These are phyloP conservation scores for Tricladium varicosporioides DNA, from an alignment of 2,329 filamentous ascomycete species.

Conservation along the genomic window DNA sequence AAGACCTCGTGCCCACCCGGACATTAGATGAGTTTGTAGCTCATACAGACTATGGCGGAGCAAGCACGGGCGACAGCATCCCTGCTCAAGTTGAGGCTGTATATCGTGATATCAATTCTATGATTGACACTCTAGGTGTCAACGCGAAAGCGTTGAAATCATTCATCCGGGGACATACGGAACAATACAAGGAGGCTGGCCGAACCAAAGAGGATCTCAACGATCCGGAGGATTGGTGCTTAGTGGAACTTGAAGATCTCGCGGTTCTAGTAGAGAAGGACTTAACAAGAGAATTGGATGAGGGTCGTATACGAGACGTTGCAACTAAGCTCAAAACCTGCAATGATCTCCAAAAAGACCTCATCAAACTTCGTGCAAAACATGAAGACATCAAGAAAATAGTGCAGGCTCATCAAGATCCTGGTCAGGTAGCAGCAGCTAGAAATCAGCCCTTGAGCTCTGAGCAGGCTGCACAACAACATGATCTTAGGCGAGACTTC, in stretches of 20 bases:
- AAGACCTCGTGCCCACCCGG: slow-evolving; percentile 59
- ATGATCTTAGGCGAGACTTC: slow-evolving; percentile 75
- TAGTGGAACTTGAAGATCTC: slow-evolving; percentile 74
- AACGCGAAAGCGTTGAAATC: slow-evolving; percentile 64
- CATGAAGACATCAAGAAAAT: slow-evolving; percentile 76
- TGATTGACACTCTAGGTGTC: slow-evolving; percentile 89
- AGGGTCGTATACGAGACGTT: slow-evolving; percentile 66
- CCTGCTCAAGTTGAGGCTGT: slow-evolving; percentile 63
- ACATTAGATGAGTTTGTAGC: slow-evolving; percentile 67
- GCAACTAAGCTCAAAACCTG: slow-evolving; percentile 67
- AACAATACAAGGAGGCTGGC: slow-evolving; percentile 49
- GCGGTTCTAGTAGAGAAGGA: slow-evolving; percentile 60
- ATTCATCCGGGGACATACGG: slow-evolving; percentile 66
- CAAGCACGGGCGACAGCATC: slow-evolving; percentile 47
- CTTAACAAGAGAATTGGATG: slow-evolving; percentile 62
- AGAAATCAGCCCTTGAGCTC: slow-evolving; percentile 74
- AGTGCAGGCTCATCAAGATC: slow-evolving; percentile 68
- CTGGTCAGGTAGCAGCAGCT: slow-evolving; percentile 61
- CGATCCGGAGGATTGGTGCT: slow-evolving; percentile 64
- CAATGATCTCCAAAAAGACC: slow-evolving; percentile 66
- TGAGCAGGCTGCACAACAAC: slow-evolving; percentile 81
- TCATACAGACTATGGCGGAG: slow-evolving; percentile 53
- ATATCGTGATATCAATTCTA: slow-evolving; percentile 83
- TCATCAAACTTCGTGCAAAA: slow-evolving; percentile 69
- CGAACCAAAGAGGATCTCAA: slow-evolving; percentile 69